phyloP scores from a whole-genome alignment of 2,329 filamentous ascomycete genomes.

The Diaporthe vaccinii region DNA sequence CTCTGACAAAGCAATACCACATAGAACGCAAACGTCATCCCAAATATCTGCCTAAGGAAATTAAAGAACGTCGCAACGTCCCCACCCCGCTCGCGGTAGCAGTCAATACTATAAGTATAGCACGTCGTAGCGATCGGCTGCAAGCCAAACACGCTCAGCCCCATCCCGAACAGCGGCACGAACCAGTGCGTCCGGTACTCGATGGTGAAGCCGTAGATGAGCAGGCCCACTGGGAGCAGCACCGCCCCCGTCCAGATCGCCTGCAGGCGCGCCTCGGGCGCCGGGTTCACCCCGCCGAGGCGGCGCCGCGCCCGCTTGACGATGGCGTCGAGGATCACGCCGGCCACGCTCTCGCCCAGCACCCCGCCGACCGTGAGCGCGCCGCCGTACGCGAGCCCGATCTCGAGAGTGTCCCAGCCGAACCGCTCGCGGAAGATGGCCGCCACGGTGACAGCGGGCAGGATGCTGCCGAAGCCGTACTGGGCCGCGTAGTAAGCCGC shows the following conservation, averaged over 20 bases:
- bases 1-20: constrained; percentile 27
- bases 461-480: constrained; percentile 50
- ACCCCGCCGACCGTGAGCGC: constrained; percentile 46
- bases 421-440: constrained; percentile 49
- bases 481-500: constrained; percentile 49
- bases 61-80: constrained; percentile 32
- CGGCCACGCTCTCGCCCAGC: constrained; percentile 45
- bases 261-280: constrained; percentile 47
- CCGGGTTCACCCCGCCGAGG: constrained; percentile 42
- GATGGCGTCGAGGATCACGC: constrained; percentile 45
- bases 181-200: constrained; percentile 49
- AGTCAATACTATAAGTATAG: constrained; percentile 41
- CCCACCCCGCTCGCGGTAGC: constrained; percentile 34
- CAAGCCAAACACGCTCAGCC: constrained; percentile 49
- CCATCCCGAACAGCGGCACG: constrained; percentile 49
- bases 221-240: constrained; percentile 46
- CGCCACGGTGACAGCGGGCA: constrained; percentile 51
- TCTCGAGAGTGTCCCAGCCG: constrained; percentile 48
- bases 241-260: constrained; percentile 48
- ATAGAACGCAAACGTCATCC: constrained; percentile 34
- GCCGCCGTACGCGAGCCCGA: constrained; percentile 49
- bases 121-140: constrained; percentile 49
- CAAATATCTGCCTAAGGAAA: constrained; percentile 27
- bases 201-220: constrained; percentile 50
- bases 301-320: constrained; percentile 42